Evolutionary conservation across 1,284 basidiomycete genomes (phyloP), one percentile per base, ranked within the genome.

Genomic region (Puccinia coronata): DNA sequence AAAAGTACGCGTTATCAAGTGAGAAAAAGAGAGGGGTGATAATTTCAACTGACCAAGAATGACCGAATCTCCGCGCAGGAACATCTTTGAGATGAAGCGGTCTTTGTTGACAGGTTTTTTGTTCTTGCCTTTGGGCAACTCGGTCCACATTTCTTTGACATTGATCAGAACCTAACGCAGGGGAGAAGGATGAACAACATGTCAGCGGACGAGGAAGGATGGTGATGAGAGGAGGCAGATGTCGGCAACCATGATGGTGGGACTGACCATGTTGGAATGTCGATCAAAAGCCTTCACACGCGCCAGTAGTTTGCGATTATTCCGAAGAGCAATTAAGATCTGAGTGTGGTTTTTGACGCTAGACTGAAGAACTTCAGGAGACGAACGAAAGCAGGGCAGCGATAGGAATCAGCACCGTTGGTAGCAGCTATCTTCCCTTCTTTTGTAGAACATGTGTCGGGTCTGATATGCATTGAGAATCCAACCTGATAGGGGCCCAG

Each of bases 91-190:
- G 86, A 99, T 97, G 88, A 99, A 99, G 61, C 97, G 90, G 88
- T 99, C 95, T 88, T 97, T 98, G 89, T 99, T 98, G 82, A 99
- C 92, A 2, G 97, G 93, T 87, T 98, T 98, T 88, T 97, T 97
- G 86, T 94, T 95, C 88, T 98, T 99, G 73, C 95, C 95, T 87
- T 98, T 99, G 31, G 97, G 97, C 77, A 92, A 88, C 87, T 99
- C 97, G 39, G 96, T 98, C 97, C 97, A 99, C 96, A 98, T 98
- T 93, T 96, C 28, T 75, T 71, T 63, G 28, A 51, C 59, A 20
- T 78, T 57, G 49, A 81, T 41, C 5, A 61, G 69, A 25, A 77
- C 75, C 65, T 79, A 41, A 18, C 23, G 16, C n/a, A n/a, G n/a
- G n/a, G n/a, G n/a, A n/a, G n/a, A n/a, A n/a, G n/a, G n/a, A n/a